Conservation (phyloP, 73 alveolate genomes). For the Paramecium primaurelia region DNA sequence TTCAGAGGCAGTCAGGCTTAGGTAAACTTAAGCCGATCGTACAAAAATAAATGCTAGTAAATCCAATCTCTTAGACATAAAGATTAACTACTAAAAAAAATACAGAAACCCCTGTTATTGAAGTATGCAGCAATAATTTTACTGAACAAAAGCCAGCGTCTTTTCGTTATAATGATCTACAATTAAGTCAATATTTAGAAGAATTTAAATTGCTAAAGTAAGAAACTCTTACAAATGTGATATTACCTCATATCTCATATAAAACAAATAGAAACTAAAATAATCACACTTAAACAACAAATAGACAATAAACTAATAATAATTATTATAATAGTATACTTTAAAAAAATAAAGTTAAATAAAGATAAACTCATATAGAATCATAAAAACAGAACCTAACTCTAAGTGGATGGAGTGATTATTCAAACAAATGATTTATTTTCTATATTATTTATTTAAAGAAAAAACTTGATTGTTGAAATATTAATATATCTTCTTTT, state of each 20-base stretch:
- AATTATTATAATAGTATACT: background rate
- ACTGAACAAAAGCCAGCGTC: background rate
- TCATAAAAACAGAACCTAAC: background rate
- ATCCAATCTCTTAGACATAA: conserved; percentile 20
- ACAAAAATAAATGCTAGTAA: background rate
- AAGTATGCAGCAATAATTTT: background rate
- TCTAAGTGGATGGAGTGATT: conserved; percentile 23
- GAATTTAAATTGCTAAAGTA: background rate
- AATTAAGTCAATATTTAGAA: background rate
- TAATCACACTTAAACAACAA: background rate
- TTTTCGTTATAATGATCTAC: conserved; percentile 2
- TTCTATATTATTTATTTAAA: background rate
- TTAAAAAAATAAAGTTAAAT: background rate
- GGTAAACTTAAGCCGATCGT: background rate
- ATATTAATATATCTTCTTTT: background rate
- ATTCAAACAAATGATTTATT: background rate
- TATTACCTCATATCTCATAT: background rate
- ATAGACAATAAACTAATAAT: background rate
- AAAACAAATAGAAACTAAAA: background rate
- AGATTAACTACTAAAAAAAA: background rate
- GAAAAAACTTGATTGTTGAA: background rate
- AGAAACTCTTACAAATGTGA: background rate
- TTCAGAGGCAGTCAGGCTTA: background rate
- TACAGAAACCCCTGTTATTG: background rate
- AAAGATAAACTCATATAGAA: background rate